Percentiles rank a stretch among this genome's conserved stretches.
These are phyloP conservation scores for Fusarium veterinarium DNA, from an alignment of 2,329 filamentous ascomycete genomes.

Conservation along the genomic window DNA sequence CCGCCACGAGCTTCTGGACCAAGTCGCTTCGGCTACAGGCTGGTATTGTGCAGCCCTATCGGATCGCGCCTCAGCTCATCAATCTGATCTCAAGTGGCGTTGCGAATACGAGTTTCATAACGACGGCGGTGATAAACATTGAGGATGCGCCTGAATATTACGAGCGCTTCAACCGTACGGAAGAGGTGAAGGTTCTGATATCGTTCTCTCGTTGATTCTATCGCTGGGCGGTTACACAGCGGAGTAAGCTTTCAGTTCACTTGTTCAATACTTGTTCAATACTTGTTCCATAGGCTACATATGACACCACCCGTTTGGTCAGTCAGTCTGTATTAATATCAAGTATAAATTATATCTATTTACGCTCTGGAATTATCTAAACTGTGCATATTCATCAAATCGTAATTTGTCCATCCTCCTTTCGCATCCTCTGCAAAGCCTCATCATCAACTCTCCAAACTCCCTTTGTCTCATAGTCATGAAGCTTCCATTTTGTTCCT, in stretches of 20 bases:
- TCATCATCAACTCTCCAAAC: constrained; percentile 34
- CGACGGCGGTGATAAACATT: neutral
- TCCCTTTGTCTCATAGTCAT: constrained; percentile 29
- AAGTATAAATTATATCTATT: neutral
- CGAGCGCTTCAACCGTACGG: neutral
- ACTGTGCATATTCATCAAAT: neutral
- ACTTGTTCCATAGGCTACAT: neutral
- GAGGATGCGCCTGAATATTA: neutral
- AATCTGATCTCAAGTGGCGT: neutral
- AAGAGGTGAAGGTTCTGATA: neutral
- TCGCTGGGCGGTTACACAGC: neutral
- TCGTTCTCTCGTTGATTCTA: neutral
- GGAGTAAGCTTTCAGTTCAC: too few species aligned
- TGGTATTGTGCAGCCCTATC: neutral
- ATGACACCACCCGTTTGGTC: neutral
- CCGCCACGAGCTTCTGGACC: neutral
- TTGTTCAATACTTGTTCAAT: neutral
- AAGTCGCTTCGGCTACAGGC: neutral
- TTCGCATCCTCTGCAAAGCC: neutral
- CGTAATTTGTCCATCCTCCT: neutral
- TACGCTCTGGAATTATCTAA: neutral
- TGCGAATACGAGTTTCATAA: neutral
- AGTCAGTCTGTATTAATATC: too few species aligned
- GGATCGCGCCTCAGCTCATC: neutral
- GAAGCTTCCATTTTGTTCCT: constrained; percentile 20